phyloP scores from a whole-genome alignment of 2,329 filamentous ascomycete species.

The Cadophora malorum region DNA sequence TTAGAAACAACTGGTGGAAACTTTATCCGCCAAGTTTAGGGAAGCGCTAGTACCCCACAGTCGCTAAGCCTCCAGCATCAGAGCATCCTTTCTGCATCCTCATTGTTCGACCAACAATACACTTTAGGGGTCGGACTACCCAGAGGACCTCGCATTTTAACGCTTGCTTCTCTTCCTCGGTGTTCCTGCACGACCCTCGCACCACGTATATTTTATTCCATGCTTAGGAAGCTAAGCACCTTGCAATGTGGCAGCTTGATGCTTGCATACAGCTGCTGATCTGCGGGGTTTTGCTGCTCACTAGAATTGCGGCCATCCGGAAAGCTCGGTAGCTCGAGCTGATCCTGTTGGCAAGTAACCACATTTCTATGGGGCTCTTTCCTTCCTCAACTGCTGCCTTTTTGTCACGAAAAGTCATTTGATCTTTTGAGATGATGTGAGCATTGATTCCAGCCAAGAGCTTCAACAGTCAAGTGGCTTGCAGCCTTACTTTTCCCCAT shows the following conservation, averaged over 20 bases:
- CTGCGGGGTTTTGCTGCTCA: slow-evolving; percentile 23
- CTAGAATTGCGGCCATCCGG: slow-evolving; percentile 18
- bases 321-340: slow-evolving; percentile 23
- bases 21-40: slow-evolving; percentile 5
- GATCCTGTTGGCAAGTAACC: not conserved
- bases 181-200: slow-evolving; percentile 4
- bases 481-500: not conserved
- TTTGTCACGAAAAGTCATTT: not conserved
- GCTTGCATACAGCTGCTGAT: slow-evolving; percentile 25
- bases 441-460: not conserved
- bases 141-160: slow-evolving; percentile 5
- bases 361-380: not conserved
- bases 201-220: not conserved
- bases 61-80: slow-evolving; percentile 22
- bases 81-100: not conserved
- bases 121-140: not conserved
- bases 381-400: not conserved
- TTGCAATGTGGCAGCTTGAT: not conserved
- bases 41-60: slow-evolving; percentile 23
- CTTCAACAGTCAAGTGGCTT: not conserved
- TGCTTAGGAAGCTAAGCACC: not conserved
- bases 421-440: slow-evolving; percentile 6
- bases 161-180: not conserved
- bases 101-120: not conserved
- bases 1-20: slow-evolving; percentile 24